Evolutionary conservation across 2,329 filamentous ascomycete species (phyloP), one percentile per base, ranked within the genome.

Genomic region (Phyllachora maydis): DNA sequence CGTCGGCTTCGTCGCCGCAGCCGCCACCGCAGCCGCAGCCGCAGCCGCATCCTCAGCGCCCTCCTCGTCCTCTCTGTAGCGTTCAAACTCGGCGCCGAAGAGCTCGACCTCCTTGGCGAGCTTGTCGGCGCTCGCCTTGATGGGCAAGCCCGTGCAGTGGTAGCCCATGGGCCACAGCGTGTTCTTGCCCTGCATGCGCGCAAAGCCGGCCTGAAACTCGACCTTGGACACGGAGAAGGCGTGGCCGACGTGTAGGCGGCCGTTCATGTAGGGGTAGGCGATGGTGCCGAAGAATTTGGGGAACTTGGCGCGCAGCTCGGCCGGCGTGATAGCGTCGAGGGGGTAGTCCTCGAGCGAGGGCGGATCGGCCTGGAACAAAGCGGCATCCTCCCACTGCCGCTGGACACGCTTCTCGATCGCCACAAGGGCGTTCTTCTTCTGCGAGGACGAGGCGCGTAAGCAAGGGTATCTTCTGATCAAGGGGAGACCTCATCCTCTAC

Each of bases 81-180:
- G 57, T 40, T 83, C 73, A 32, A 95, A 95, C 40, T 82, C 70
- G 42, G 74, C 54, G 12, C 88, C 88, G 40, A 95, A 98, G 52
- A 75, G 59, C 49, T 78, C 69, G 27, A 95, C 73, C 52, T 98
- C 88, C 31, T 79, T 70, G 28, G 74, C 69, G 21, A 98, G 66
- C 59, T 95, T 95, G 57, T 98, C 85, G 26, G 88, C 82, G 40
- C 79, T 90, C 5, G 88, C 83, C 52, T 93, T 93, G 58, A 98
- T 98, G 21, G 83, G 82, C 74, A 98, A 90, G 38, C 88, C 88
- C 0, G 85, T 95, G 52, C 76, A 81, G 58, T 98, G 88, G 56
- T 82, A 98, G 16, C 85, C 88, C 41, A 88, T 73, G 27, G 88
- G 88, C 46, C 88, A 93, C 25, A 95, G 58, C 27, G 73, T 62